Base-by-base conservation (phyloP, 1,139 yeast species). In the Suhomyces bokatorum region DNA sequence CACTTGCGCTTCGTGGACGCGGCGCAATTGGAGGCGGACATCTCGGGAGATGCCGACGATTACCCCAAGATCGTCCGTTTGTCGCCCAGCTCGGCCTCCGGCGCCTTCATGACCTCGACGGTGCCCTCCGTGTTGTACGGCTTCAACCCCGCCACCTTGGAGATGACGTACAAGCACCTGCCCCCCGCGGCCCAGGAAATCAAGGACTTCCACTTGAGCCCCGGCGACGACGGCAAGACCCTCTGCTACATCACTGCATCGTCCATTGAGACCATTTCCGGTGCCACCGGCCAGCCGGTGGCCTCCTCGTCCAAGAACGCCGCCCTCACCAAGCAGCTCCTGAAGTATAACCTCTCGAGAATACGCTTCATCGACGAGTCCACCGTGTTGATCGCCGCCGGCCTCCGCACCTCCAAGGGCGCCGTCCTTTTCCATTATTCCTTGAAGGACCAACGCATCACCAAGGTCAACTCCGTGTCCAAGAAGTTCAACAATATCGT, bases 401-500 rank as follows among this genome's bases (percentile, higher is more conserved):
- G 81, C 12, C 54, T 74, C 29, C 73, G 73, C 37, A 74, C 73
- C 3, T 55, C 60, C 35, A 56, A 55, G 30, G 69, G 67, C 11
- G 84, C 70, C 2, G 77, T 53, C 51, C 52, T 65, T 56, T 60
- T 64, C 32, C 73, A 71, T 49, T 79, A 73, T 55, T 73, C 77
- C 35, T 62, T 77, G 45, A 58, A 68, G 6, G 62, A 67, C 20
- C 71, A 77, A 16, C 69, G 71, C 31, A 66, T 82, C 14, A 55
- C 73, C 12, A 74, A 69, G 49, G 64, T 73, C 15, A 66, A 68
- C 22, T 58, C 73, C 6, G 63, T 84, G 6, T 74, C 84, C 5
- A 77, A 70, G 37, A 82, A 78, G 45, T 69, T 81, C 52, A 81
- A 77, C 50, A 85, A 86, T 37, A 73, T 87, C 24, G 87, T 95